Base-by-base conservation (phyloP, 2,329 filamentous ascomycete species). In the Penicillium concentricum region DNA sequence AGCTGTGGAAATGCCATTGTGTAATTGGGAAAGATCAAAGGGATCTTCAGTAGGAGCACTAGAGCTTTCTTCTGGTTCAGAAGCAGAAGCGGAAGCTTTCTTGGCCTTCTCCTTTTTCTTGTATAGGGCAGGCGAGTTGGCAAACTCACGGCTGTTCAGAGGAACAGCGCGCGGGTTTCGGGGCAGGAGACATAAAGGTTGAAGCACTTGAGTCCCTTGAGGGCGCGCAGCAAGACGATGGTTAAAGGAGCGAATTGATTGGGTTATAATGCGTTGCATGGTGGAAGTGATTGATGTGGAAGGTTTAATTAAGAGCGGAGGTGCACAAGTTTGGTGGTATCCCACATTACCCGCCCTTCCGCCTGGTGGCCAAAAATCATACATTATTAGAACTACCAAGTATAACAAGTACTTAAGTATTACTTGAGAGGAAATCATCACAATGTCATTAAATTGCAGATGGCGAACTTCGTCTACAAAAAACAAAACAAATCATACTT, bases 21-120 rank as follows among this genome's bases (percentile, higher is more conserved):
- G 79, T 3, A 90, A 75, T 10, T 75, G 72, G 5, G 82, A 79
- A 63, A 89, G 82, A 71, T 89, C 85, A 67, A 80, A 83, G 1
- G 85, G 83, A 66, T 89, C 84, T 54, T 79, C 69, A 10, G 65
- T 58, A n/a, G 65, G 43, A 46, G 65, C 54, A 5, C 61, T 69
- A 45, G 71, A 64, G 48, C 38, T 72, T 45, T 69, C 65, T 56
- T 68, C 69, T 15, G 61, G 57, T 18, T 69, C 65, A 20, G 73
- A 63, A 37, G 70, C 65, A 28, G 73, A 63, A 37, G 69, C 65
- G 20, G 76, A 70, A 32, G 74, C 73, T 51, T 77, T 77, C 50
- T 79, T 79, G 66, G 80, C 78, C 28, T 76, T 80, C 64, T 84
- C 84, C 37, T 79, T 79, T 67, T 84, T 85, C 62, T 85, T 85